Evolutionary conservation across 2,329 filamentous ascomycete genomes (phyloP), one percentile per base, ranked within the genome.

Genomic region (Aspergillus udagawae): DNA sequence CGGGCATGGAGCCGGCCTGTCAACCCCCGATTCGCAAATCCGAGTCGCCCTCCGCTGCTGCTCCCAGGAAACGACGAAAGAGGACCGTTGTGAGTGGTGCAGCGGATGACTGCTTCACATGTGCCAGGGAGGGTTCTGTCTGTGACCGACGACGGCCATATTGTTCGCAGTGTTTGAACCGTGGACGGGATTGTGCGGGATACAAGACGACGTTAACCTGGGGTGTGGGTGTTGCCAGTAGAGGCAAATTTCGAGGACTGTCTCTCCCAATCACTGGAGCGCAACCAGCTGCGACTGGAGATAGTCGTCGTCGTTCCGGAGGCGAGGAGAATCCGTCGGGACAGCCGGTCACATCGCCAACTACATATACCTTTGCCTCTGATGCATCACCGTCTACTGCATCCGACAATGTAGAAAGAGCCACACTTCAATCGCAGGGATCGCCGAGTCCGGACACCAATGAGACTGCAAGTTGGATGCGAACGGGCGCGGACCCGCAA

Each of bases 191-290:
- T 71, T 97, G 93, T 78, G 92, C 91, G 28, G 93, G 93, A 58
- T 97, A 97, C 81, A 95, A 95, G 79, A 97, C 93, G 17, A 92
- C 93, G 66, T 82, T 97, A 75, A 97, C 93, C 49, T 97, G 93
- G 93, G 92, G 92, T 45, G 91, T 97, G 50, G 93, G 93, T 52
- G 93, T 97, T 58, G 93, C 93, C 56, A 97, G 92, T 76, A 87
- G 93, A 69, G 93, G 93, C 71, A 97, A 97, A 80, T 86, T 97
- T 62, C 86, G 93, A 60, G 93, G 93, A 42, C 81, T 97, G 65
- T 92, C 92, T 56, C 80, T 96, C 57, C 86, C 86, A 9, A 77
- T 88, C 52, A 79, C 80, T 42, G 81, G 80, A 53, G 75, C 75
- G 17, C 70, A 75, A 49, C 67, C 70, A 45, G 74, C 76, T 53